phyloP scores from a whole-genome alignment of 768 basidiomycete genomes.

The Pleurotus tuber-regium region DNA sequence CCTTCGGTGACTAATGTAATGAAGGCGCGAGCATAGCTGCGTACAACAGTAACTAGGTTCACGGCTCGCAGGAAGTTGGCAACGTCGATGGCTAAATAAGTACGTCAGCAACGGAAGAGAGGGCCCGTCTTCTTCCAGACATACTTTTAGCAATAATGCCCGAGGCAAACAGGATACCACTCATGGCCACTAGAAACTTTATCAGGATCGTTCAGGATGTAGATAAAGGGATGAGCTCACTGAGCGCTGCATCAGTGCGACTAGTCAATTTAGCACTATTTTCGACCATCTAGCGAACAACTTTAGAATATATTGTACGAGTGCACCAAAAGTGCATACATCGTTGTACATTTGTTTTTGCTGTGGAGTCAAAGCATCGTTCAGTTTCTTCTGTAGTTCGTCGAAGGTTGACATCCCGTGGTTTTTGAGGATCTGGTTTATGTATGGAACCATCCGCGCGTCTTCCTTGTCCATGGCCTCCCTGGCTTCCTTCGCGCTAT shows the following conservation, averaged over 20 bases:
- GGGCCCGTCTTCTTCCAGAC: too few relatives aligned
- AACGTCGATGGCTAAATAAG: constrained; percentile 3
- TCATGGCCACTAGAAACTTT: not conserved
- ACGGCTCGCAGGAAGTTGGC: constrained; percentile 7
- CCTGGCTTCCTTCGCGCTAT: constrained; percentile 2
- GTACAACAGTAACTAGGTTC: constrained; percentile 2
- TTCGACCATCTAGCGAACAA: not conserved
- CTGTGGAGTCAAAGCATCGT: not conserved
- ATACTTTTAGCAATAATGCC: not conserved
- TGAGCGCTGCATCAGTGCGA: not conserved
- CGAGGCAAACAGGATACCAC: constrained; percentile 2
- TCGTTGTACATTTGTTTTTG: constrained; percentile 1
- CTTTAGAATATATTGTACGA: not conserved
- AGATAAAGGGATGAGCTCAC: not conserved
- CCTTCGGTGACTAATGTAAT: constrained; percentile 3
- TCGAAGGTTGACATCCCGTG: constrained; percentile 6
- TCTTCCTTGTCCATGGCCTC: constrained; percentile 9
- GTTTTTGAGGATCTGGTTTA: constrained; percentile 8
- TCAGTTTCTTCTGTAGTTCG: constrained; percentile 6
- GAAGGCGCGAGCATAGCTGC: constrained; percentile 5
- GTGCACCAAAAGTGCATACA: not conserved
- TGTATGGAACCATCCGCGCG: constrained; percentile 5
- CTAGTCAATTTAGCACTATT: not conserved
- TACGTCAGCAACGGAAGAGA: not conserved
- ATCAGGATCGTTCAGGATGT: not conserved